A percentile compares a stretch with the other conserved stretches of the same genome.
Evolutionary conservation across 2,329 filamentous ascomycete genomes (phyloP).

Genomic region (Cytospora chrysosperma): DNA sequence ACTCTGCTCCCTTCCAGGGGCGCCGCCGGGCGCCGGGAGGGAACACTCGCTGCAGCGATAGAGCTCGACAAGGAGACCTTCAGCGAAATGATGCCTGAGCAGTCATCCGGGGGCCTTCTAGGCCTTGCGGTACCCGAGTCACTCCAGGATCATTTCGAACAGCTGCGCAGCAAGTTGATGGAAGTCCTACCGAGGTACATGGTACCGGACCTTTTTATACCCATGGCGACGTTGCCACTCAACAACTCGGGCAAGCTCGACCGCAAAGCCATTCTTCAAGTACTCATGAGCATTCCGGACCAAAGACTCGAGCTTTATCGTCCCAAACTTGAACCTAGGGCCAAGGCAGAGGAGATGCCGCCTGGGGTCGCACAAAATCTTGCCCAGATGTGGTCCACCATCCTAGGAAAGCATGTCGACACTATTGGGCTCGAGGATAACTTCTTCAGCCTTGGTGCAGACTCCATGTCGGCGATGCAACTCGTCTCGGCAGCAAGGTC

Average conservation of each 20-base stretch:
- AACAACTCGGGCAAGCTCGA: slow-evolving; percentile 2
- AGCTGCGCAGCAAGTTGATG: neutral
- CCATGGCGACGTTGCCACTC: slow-evolving; percentile 6
- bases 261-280: neutral
- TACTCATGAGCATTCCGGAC: too few relatives aligned
- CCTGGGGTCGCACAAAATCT: too few relatives aligned
- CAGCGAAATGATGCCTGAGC: neutral
- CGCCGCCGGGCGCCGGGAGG: neutral
- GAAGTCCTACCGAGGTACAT: slow-evolving; percentile 1
- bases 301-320: too few relatives aligned
- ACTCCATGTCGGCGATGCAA: slow-evolving; percentile 32
- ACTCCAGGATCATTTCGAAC: too few relatives aligned
- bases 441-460: slow-evolving; percentile 34
- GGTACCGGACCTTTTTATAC: slow-evolving; percentile 4
- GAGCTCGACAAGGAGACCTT: slow-evolving; percentile 27
- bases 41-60: slow-evolving; percentile 41
- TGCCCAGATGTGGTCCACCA: too few relatives aligned
- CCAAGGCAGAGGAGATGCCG: neutral
- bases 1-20: neutral
- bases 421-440: too few relatives aligned
- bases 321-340: too few relatives aligned
- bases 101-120: neutral
- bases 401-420: too few relatives aligned
- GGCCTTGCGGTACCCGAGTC: too few relatives aligned
- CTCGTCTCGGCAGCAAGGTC: slow-evolving; percentile 24